Base-by-base conservation (phyloP, 345 rosid species). In the Citrus trifoliata region DNA sequence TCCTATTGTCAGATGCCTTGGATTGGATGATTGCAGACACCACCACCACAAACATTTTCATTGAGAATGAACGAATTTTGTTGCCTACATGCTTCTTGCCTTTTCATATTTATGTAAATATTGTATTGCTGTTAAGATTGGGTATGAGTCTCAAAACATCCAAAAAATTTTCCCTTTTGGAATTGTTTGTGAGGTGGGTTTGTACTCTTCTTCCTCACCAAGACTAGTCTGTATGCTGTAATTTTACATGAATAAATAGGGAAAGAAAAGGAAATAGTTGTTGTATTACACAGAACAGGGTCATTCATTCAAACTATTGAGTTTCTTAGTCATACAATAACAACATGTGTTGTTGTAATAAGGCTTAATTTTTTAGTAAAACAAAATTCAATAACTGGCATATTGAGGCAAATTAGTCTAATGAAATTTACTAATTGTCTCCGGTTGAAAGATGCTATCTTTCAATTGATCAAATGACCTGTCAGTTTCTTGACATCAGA, bases 401-500 rank as follows among this genome's bases (percentile, higher is more conserved):
- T 46, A 7, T 4, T 6, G 24, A 42, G 42, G 10, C 56, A n/a
- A 42, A 68, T 68, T 46, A 40, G 7, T 25, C 58, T 25, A n/a
- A 12, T 24, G 5, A 64, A 64, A 30, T 46, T 46, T 1, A 27
- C 32, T 6, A 27, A 18, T 70, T 27, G 14, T 22, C 6, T 1
- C 6, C 18, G 10, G 46, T 51, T 51, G 58, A 19, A 46, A 46
- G 4, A 13, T 46, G 16, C 18, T 3, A 3, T 46, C 5, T 32
- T 70, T 80, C 83, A 79, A 40, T 81, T 88, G 87, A 87, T 71
- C 83, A 93, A 75, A 56, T 87, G 79, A 58, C 86, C 78, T n/a
- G 88, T 91, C 60, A 95, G 71, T 72, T 86, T 86, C 86, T 86
- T 84, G 28, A 93, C 93, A 76, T 95, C 98, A 0, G 95, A 87